A percentile compares a stretch with the other conserved stretches of the same genome.
Conservation (phyloP, 257 asterid species). For the Penstemon barbatus region DNA sequence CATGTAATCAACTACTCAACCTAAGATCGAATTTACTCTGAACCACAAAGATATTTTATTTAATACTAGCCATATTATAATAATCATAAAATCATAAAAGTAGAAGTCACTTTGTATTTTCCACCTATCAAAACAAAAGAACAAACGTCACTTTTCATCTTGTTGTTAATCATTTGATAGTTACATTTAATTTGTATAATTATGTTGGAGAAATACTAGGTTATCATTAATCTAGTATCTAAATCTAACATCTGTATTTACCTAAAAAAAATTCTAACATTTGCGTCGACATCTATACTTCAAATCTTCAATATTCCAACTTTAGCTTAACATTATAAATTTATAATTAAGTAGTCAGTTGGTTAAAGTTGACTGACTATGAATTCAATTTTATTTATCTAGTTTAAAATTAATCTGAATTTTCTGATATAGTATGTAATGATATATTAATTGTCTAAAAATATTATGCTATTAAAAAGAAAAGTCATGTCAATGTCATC, state of each 20-base stretch:
- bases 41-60: neutral
- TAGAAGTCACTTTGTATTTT: too few species aligned
- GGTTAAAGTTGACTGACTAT: too few species aligned
- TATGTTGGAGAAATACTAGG: slow-evolving; percentile 10
- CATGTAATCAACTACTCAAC: slow-evolving; percentile 14
- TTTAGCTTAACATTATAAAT: neutral
- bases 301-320: neutral
- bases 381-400: too few species aligned
- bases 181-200: neutral
- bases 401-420: too few species aligned
- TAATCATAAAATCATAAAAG: neutral
- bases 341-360: too few species aligned
- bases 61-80: neutral
- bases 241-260: neutral
- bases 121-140: neutral
- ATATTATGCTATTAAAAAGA: too few species aligned
- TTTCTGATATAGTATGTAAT: too few species aligned
- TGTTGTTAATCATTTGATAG: neutral
- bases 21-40: neutral
- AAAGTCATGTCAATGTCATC: too few species aligned
- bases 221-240: neutral
- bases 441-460: too few species aligned
- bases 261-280: too few species aligned
- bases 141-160: neutral
- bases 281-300: too few species aligned